These are phyloP conservation scores for Lipomyces sp. DNA, from an alignment of 805 yeast species.

Conservation along the genomic window DNA sequence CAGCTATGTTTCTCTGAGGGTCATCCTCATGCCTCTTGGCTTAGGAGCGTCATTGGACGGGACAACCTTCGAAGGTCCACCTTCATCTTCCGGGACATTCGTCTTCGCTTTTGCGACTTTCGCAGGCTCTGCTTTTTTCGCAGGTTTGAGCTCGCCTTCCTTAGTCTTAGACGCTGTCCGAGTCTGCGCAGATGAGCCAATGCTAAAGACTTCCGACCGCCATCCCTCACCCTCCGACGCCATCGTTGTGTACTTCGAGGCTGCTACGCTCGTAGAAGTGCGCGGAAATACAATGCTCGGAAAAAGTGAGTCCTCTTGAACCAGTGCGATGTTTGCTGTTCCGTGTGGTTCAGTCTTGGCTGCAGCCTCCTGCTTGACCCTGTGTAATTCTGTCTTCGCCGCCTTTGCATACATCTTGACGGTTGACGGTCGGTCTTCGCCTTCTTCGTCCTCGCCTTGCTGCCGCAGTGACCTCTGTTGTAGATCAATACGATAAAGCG, in stretches of 20 bases:
- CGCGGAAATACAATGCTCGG: conserved; percentile 23
- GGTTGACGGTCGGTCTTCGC: conserved; percentile 5
- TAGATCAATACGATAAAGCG: conserved; percentile 16
- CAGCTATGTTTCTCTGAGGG: no score
- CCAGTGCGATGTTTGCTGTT: conserved; percentile 17
- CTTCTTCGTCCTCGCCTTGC: conserved; percentile 3
- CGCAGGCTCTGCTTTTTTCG: no score
- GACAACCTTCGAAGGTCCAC: no score
- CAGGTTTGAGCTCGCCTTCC: no score
- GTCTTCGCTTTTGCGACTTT: no score
- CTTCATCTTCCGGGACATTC: no score
- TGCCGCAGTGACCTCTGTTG: conserved; percentile 21
- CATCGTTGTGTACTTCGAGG: conserved; percentile 18
- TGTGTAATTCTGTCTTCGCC: conserved; percentile 9
- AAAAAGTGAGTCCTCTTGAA: conserved; percentile 18
- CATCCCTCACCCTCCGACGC: conserved; percentile 26
- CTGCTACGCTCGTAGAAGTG: conserved; percentile 10
- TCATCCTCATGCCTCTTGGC: no score
- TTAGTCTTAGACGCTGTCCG: no score
- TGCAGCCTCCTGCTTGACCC: conserved; percentile 11
- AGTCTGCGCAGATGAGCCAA: no score
- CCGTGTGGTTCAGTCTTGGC: conserved; percentile 6
- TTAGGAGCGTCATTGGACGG: no score
- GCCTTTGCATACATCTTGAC: conserved; percentile 21
- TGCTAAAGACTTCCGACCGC: conserved; percentile 24